phyloP scores from a whole-genome alignment of 345 rosid genomes.

The Ceriops tagal region DNA sequence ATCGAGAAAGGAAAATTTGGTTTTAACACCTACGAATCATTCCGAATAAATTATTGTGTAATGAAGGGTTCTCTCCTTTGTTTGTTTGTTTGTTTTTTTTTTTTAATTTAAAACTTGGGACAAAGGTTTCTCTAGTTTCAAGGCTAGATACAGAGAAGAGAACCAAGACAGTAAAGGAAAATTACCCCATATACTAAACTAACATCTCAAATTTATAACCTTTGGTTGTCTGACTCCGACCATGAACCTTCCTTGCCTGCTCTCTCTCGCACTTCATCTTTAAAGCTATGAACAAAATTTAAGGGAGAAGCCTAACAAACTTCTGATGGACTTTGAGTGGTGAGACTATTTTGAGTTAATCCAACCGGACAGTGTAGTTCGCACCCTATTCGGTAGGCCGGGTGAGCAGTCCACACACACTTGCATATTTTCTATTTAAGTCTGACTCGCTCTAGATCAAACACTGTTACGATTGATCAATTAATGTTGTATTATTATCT shows the following conservation, averaged over 20 bases:
- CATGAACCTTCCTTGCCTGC: neutral
- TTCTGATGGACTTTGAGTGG: too few species aligned
- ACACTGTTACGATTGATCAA: neutral
- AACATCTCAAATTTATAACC: too few species aligned
- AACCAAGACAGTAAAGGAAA: neutral
- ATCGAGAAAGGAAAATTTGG: neutral
- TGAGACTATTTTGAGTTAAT: too few species aligned
- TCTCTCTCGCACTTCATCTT: neutral
- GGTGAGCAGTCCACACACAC: neutral
- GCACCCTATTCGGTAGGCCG: too few species aligned
- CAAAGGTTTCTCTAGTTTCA: neutral
- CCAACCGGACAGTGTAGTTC: too few species aligned
- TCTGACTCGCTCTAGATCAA: neutral
- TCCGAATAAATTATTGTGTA: neutral
- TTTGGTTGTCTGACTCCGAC: neutral
- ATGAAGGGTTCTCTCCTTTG: neutral
- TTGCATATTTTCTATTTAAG: neutral
- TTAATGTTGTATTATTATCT: too few species aligned
- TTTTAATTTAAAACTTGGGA: too few species aligned
- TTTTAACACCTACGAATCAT: neutral
- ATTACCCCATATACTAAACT: neutral
- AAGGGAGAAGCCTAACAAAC: too few species aligned
- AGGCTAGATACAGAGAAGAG: conserved; percentile 14
- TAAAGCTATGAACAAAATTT: too few species aligned
- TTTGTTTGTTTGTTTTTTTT: neutral